Base-by-base conservation (phyloP, 2,329 filamentous ascomycete genomes). In the Cladophialophora exuberans region DNA sequence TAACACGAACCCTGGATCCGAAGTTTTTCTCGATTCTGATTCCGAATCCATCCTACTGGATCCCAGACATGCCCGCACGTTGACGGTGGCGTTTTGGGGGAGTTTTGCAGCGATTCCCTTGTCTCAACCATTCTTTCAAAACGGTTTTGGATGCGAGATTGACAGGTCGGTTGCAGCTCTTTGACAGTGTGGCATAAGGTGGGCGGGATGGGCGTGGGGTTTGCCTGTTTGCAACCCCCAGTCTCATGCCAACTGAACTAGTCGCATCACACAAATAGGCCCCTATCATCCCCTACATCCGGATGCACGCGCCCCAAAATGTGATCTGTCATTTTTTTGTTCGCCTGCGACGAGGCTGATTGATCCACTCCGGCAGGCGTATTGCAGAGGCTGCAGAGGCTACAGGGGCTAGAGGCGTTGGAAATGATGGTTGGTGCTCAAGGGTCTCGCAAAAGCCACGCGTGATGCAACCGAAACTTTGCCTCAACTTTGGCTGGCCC, bases 101-200 rank as follows among this genome's bases (percentile, higher is more conserved):
- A 13, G 9, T 17, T 10, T 36, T 10, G 10, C 33, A n/a, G 6
- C 20, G 15, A 13, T 18, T 23, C 30, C 6, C 15, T n/a, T 15
- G 35, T 49, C 33, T 49, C 46, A 17, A 42, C 22, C 33, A 35
- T 15, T 17, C 15, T 49, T 26, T n/a, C 20, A 28, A 11, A 26
- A 9, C 6, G 39, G 5, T 10, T 20, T 35, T 33, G 15, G 36
- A 35, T 11, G n/a, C 26, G 38, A 42, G 47, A 35, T 51, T 51
- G 47, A 43, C 47, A 51, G 47, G 47, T 51, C 47, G 25, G 30
- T 33, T 33, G 20, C 44, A 26, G 23, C 7, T 26, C 17, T 23
- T 42, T 43, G 13, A 18, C 36, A 18, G 3, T 13, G 47, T 41
- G 6, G 20, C 10, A 26, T 17, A 23, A 6, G 5, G 46, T 9